Percentiles rank a stretch among this genome's conserved stretches.
Evolutionary conservation across 179 eudicot genomes (phyloP).

Genomic region (Pouteria campechiana): DNA sequence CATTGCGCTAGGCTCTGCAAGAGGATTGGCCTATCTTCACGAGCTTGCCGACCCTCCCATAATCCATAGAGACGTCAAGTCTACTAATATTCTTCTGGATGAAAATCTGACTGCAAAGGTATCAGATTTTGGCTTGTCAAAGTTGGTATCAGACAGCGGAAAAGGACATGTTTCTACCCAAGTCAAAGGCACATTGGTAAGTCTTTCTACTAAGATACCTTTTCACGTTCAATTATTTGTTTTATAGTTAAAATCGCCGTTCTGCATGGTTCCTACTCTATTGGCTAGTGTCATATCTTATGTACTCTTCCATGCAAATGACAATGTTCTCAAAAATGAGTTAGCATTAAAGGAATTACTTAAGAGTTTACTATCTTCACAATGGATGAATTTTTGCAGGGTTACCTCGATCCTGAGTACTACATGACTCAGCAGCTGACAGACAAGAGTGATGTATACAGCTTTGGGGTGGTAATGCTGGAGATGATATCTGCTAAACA

Average conservation of each 20-base stretch:
- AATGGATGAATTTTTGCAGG: constrained; percentile 31
- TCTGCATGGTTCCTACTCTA: too few species aligned
- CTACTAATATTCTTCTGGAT: constrained; percentile 76
- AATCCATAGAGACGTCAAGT: constrained; percentile 87
- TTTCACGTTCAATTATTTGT: too few species aligned
- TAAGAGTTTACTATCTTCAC: background rate
- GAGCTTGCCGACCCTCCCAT: constrained; percentile 92
- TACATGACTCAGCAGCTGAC: constrained; percentile 89
- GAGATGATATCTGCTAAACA: constrained; percentile 67
- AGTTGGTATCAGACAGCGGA: constrained; percentile 51
- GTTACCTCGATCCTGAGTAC: constrained; percentile 93
- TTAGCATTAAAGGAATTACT: background rate
- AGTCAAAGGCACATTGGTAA: constrained; percentile 90
- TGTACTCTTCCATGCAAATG: background rate
- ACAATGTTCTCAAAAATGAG: background rate
- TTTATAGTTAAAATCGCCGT: too few species aligned
- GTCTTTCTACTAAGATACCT: constrained; percentile 1
- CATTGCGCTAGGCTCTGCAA: constrained; percentile 78
- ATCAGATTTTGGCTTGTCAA: constrained; percentile 88
- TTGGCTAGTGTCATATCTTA: too few species aligned
- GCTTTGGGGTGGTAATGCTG: constrained; percentile 89
- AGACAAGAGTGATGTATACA: constrained; percentile 88
- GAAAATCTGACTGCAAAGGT: constrained; percentile 80
- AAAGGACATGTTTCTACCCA: constrained; percentile 89
- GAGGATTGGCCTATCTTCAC: constrained; percentile 84